These are phyloP conservation scores for Pseudogymnoascus sp. DNA, from an alignment of 2,329 filamentous ascomycete genomes.

Conservation along the genomic window DNA sequence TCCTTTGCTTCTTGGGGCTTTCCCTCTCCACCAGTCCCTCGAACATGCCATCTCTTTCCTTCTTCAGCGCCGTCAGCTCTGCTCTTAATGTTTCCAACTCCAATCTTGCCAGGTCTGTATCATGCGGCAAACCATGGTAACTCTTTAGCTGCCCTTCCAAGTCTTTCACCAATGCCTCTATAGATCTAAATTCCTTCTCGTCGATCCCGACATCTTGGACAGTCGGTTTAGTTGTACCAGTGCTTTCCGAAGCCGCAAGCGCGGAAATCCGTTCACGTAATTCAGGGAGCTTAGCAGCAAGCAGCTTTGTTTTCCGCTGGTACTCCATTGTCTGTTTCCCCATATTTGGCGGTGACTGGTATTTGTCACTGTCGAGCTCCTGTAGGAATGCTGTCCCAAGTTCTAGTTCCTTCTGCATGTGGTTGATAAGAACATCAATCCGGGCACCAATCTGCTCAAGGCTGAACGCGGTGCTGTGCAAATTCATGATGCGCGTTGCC, in stretches of 20 bases:
- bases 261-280: slow-evolving; percentile 47
- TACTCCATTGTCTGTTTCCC: slow-evolving; percentile 66
- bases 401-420: slow-evolving; percentile 45
- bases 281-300: slow-evolving; percentile 59
- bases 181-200: slow-evolving; percentile 48
- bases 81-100: slow-evolving; percentile 60
- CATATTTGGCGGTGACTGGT: slow-evolving; percentile 49
- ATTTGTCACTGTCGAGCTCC: slow-evolving; percentile 38
- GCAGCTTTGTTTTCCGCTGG: slow-evolving; percentile 60
- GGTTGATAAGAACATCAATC: slow-evolving; percentile 46
- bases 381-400: slow-evolving; percentile 33
- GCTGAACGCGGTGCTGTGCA: slow-evolving; percentile 45
- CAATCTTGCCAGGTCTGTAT: slow-evolving; percentile 58
- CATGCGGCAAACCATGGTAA: slow-evolving; percentile 66
- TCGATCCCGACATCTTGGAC: slow-evolving; percentile 51
- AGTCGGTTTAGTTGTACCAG: slow-evolving; percentile 29
- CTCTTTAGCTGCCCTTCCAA: slow-evolving; percentile 55
- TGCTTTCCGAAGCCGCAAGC: slow-evolving; percentile 20
- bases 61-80: slow-evolving; percentile 54
- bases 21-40: slow-evolving; percentile 60
- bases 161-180: slow-evolving; percentile 50
- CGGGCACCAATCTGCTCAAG: slow-evolving; percentile 49
- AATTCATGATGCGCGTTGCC: slow-evolving; percentile 43
- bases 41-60: slow-evolving; percentile 64
- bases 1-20: slow-evolving; percentile 39